Evolutionary conservation across 2,329 filamentous ascomycete genomes (phyloP).

Genomic region (Aspergillus caelatus): DNA sequence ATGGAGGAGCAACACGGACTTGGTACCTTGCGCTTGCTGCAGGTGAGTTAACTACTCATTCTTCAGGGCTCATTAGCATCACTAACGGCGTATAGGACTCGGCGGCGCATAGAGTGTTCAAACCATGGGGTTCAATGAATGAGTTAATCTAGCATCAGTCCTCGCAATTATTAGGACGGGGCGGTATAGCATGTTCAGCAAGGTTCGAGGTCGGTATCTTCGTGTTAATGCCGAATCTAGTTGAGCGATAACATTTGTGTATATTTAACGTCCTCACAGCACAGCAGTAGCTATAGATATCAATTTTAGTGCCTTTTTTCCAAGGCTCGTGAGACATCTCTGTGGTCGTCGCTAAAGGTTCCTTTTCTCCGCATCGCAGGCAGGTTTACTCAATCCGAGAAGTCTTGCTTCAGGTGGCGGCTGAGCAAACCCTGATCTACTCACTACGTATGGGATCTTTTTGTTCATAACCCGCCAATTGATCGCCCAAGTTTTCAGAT

Average conservation of each 20-base stretch:
- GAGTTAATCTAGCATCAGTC: background rate
- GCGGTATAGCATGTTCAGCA: background rate
- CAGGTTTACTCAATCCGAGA: no score
- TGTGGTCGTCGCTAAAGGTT: background rate
- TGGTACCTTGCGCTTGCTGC: constrained; percentile 84
- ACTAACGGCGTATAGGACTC: background rate
- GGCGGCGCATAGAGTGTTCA: background rate
- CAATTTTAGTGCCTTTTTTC: background rate
- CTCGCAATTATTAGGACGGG: background rate
- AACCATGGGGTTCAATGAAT: background rate
- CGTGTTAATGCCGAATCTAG: background rate
- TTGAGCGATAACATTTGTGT: background rate
- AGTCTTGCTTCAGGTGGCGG: no score
- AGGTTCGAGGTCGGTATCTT: background rate
- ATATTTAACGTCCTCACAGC: background rate
- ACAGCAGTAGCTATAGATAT: background rate
- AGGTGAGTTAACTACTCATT: constrained; percentile 49
- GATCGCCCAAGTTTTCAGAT: background rate
- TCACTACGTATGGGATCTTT: background rate
- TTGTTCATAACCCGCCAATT: background rate
- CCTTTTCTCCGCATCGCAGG: no score
- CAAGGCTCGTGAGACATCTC: background rate
- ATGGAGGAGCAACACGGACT: constrained; percentile 80
- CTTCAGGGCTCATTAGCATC: background rate
- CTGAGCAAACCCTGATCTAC: no score